A percentile compares a stretch with the other conserved stretches of the same genome.
Evolutionary conservation across 2,329 filamentous ascomycete genomes (phyloP).

Genomic region (Neonectria neomacrospora): DNA sequence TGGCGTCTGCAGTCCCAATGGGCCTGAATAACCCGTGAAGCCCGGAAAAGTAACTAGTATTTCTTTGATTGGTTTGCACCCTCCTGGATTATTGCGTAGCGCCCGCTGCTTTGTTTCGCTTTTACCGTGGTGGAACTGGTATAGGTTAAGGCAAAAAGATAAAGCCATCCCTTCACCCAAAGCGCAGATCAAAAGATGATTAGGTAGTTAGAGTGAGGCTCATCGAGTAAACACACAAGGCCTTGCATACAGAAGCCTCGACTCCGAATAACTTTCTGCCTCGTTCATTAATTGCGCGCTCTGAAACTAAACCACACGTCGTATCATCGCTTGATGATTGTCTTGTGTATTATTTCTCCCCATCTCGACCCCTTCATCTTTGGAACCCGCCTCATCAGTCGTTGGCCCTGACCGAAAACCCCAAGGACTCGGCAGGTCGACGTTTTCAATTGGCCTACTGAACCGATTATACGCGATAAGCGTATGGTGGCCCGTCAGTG

Average conservation of each 20-base stretch:
- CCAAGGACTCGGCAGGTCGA: constrained; percentile 11
- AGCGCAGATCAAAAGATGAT: background rate
- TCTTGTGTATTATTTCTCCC: background rate
- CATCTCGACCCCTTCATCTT: background rate
- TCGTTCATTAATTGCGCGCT: too few relatives aligned
- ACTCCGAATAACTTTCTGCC: background rate
- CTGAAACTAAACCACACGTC: background rate
- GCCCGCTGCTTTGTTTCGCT: background rate
- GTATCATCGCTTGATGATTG: background rate
- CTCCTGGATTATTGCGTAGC: background rate
- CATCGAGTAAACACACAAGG: background rate
- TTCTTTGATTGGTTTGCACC: background rate
- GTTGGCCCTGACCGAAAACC: background rate
- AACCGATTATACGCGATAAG: constrained; percentile 30
- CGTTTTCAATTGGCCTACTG: constrained; percentile 19
- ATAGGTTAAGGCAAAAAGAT: background rate
- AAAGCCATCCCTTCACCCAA: background rate
- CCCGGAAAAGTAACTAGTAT: background rate
- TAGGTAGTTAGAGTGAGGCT: too few relatives aligned
- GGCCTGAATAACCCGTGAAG: background rate
- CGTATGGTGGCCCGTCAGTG: background rate
- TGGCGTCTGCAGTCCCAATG: background rate
- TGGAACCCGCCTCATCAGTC: background rate
- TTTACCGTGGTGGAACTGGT: background rate
- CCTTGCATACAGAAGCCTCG: background rate